phyloP scores from a whole-genome alignment of 2,329 filamentous ascomycete genomes.

The Nemania sp. region DNA sequence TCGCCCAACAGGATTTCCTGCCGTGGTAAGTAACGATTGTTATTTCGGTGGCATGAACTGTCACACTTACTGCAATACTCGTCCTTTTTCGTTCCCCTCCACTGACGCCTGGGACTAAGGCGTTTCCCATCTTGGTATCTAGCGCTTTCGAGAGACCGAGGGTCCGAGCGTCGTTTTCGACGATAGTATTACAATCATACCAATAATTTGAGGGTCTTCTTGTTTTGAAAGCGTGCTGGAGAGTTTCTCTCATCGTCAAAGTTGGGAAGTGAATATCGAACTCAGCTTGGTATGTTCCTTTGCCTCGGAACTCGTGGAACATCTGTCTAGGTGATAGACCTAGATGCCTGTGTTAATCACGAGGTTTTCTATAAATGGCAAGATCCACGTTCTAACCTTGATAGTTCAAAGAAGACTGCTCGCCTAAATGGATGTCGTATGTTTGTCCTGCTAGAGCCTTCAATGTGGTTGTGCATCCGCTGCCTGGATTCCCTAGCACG shows the following conservation, averaged over 20 bases:
- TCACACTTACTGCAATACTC: conserved; percentile 59
- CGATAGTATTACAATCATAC: no score
- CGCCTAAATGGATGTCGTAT: conserved; percentile 32
- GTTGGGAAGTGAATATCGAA: conserved; percentile 71
- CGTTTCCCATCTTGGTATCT: conserved; percentile 78
- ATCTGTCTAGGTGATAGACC: no score
- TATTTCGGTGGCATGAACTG: no score
- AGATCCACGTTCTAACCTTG: conserved; percentile 50
- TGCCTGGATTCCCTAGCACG: conserved; percentile 61
- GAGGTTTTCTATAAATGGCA: no score
- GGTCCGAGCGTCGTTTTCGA: no score
- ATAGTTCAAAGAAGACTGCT: conserved; percentile 66
- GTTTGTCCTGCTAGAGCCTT: conserved; percentile 57
- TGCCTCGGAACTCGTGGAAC: conserved; percentile 50
- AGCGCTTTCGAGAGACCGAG: conserved; percentile 55
- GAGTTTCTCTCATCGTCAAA: conserved; percentile 79
- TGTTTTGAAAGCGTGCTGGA: conserved; percentile 70
- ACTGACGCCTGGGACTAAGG: conserved; percentile 77
- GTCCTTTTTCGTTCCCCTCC: conserved; percentile 77
- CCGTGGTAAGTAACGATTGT: no score
- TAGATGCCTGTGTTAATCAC: no score
- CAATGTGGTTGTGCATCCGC: conserved; percentile 63
- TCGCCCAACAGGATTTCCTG: no score
- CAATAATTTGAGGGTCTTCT: no score
- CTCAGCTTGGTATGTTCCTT: conserved; percentile 55